Percentiles rank a stretch among this genome's conserved stretches.
phyloP scores from a whole-genome alignment of 495 filamentous ascomycete genomes.

The Penicillium samsonianum region DNA sequence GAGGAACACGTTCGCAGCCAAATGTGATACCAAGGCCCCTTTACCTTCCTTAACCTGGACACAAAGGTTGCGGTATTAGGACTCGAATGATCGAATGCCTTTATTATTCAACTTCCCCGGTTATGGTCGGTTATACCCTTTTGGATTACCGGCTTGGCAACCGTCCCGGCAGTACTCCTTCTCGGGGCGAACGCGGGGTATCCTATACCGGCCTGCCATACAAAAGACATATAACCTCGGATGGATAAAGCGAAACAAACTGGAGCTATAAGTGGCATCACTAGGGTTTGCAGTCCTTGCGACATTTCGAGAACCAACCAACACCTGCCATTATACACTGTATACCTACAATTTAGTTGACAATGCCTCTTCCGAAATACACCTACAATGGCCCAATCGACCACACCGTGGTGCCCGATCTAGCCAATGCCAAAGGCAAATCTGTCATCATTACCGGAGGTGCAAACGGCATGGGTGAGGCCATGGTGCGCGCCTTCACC shows the following conservation, averaged over 20 bases:
- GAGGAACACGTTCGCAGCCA: background rate
- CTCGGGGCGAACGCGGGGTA: background rate
- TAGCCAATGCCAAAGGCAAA: background rate
- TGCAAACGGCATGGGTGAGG: constrained; percentile 5
- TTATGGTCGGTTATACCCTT: background rate
- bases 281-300: background rate
- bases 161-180: background rate
- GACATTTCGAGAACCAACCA: background rate
- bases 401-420: background rate
- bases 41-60: background rate
- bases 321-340: background rate
- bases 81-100: background rate
- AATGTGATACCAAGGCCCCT: background rate
- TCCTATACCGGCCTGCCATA: background rate
- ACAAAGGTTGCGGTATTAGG: background rate
- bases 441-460: constrained; percentile 1
- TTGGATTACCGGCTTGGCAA: background rate
- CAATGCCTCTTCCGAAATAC: background rate
- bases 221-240: background rate
- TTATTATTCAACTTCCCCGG: background rate
- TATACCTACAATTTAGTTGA: background rate
- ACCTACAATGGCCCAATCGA: background rate
- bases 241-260: background rate
- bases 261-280: background rate
- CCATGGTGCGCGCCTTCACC: constrained; percentile 1